phyloP scores from a whole-genome alignment of 352 stramenopile genomes.

The Phytophthora kernoviae region DNA sequence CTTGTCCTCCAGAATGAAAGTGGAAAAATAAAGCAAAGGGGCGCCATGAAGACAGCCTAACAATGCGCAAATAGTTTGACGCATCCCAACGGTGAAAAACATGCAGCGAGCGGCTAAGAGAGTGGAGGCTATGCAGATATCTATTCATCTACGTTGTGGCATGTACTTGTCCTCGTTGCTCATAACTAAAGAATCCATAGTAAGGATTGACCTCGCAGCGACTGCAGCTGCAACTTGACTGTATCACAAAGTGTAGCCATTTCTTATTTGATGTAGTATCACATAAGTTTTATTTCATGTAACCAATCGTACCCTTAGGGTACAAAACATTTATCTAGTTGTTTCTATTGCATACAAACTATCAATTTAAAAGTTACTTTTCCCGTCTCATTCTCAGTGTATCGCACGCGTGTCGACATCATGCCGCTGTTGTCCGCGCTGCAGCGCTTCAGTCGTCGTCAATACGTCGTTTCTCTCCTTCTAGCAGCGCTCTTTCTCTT shows the following conservation, averaged over 20 bases:
- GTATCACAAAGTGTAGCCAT: constrained; percentile 4
- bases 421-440: constrained; percentile 38
- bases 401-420: constrained; percentile 5
- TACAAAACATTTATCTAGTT: background rate
- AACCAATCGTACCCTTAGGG: background rate
- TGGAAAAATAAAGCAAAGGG: too few relatives aligned
- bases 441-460: constrained; percentile 36
- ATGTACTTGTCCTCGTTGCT: too few relatives aligned
- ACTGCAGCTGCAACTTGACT: background rate
- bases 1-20: too few relatives aligned
- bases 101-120: too few relatives aligned
- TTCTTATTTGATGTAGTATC: background rate
- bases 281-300: too few relatives aligned
- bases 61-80: too few relatives aligned
- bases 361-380: background rate
- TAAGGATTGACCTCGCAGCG: too few relatives aligned
- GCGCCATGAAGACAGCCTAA: too few relatives aligned
- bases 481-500: constrained; percentile 25
- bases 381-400: background rate
- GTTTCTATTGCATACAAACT: background rate
- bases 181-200: too few relatives aligned
- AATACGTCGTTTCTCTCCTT: constrained; percentile 22
- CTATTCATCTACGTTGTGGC: too few relatives aligned
- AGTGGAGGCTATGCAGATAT: too few relatives aligned
- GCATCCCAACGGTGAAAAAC: too few relatives aligned